Evolutionary conservation across 2,329 filamentous ascomycete genomes (phyloP).

Genomic region (Cercospora citrullina): DNA sequence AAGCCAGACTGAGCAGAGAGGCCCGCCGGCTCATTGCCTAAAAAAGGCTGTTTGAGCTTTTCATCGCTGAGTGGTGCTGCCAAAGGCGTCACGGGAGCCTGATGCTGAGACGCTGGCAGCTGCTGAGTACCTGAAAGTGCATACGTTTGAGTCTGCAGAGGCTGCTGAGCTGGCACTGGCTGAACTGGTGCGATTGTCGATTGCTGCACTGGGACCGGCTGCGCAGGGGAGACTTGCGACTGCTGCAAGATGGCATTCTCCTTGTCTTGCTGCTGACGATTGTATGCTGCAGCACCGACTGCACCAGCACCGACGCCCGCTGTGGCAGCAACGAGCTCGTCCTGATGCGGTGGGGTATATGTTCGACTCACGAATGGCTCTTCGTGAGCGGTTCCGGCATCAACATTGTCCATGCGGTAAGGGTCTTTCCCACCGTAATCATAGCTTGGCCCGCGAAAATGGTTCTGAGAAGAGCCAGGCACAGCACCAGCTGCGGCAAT

Average conservation of each 20-base stretch:
- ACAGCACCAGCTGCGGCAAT: slow-evolving; percentile 51
- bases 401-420: slow-evolving; percentile 34
- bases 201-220: slow-evolving; percentile 21
- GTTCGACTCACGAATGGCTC: slow-evolving; percentile 31
- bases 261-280: slow-evolving; percentile 22
- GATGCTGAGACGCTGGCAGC: slow-evolving; percentile 4
- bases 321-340: slow-evolving; percentile 45
- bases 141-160: slow-evolving; percentile 30
- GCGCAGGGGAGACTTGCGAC: background rate
- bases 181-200: background rate
- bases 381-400: slow-evolving; percentile 20
- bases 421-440: slow-evolving; percentile 34
- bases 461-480: slow-evolving; percentile 34
- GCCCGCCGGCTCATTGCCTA: slow-evolving; percentile 28
- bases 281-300: slow-evolving; percentile 29
- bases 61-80: slow-evolving; percentile 24
- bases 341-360: slow-evolving; percentile 21
- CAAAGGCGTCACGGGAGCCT: slow-evolving; percentile 24
- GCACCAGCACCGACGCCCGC: slow-evolving; percentile 45
- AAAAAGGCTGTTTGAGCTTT: slow-evolving; percentile 30
- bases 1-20: slow-evolving; percentile 10
- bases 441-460: slow-evolving; percentile 21
- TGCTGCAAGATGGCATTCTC: slow-evolving; percentile 9
- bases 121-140: slow-evolving; percentile 12
- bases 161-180: slow-evolving; percentile 22